Evolutionary conservation across 73 alveolate genomes (phyloP).

Genomic region (Loxodes magnus): DNA sequence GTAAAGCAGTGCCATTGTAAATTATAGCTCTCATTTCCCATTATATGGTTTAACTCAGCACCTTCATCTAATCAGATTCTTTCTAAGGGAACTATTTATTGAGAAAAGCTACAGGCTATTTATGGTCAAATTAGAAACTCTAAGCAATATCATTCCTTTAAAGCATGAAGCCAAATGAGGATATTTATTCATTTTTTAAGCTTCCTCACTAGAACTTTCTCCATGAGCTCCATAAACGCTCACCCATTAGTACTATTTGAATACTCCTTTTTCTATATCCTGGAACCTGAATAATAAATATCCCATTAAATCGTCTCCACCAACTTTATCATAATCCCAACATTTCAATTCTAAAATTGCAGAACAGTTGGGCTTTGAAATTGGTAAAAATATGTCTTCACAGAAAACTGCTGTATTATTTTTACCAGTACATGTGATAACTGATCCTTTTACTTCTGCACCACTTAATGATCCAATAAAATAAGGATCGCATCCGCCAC

Average conservation of each 20-base stretch:
- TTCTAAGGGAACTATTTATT: no score
- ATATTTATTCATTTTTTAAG: conserved; percentile 60
- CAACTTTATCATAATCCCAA: conserved; percentile 30
- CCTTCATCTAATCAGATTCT: conserved; percentile 51
- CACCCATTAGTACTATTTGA: conserved; percentile 32
- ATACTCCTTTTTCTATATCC: conserved; percentile 13
- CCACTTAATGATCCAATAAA: conserved; percentile 37
- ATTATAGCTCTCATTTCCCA: conserved; percentile 19
- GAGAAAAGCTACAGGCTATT: no score
- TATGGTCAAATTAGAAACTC: no score
- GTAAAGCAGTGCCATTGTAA: conserved; percentile 5
- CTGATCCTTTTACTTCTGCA: conserved; percentile 32
- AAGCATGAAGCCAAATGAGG: conserved; percentile 77
- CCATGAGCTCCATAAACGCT: conserved; percentile 76
- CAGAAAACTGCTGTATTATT: conserved; percentile 26
- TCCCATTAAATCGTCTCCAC: conserved; percentile 51
- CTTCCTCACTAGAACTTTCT: conserved; percentile 40
- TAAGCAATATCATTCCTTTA: conserved; percentile 77
- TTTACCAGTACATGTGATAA: conserved; percentile 31
- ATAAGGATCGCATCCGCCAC: conserved; percentile 59
- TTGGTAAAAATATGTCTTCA: conserved; percentile 42
- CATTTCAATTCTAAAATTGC: conserved; percentile 26
- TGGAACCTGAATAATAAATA: conserved; percentile 27
- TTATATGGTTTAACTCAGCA: no score
- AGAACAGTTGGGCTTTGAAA: conserved; percentile 33